Base-by-base conservation (phyloP, 106 monocot species). In the Phalaenopsis aphrodite region DNA sequence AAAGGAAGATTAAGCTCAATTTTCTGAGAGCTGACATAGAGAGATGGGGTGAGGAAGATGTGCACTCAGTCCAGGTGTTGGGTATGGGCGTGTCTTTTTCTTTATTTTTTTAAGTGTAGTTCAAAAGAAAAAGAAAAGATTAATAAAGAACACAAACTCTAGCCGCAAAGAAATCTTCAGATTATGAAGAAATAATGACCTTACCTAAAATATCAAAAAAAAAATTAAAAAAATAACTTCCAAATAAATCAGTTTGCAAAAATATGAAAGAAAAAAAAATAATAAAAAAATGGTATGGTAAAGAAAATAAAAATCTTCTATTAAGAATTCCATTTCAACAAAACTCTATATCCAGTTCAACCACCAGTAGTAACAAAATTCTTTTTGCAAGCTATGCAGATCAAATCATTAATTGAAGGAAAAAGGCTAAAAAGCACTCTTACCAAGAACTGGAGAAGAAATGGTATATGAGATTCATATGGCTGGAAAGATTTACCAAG, bases 401-500 rank as follows among this genome's bases (percentile, higher is more conserved):
- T 43, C 15, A 74, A 74, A 8, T 18, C 61, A 61, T 19, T 45
- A 45, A 9, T 0, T 19, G 5, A 6, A 45, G 7, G 14, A 19
- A 16, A 42, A 43, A 42, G 14, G 8, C 68, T 37, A 42, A 73
- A 52, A 55, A 52, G 30, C 37, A 55, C 5, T 42, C 92, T 87
- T 87, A 98, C 98, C 94, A 98, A 69, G 85, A 98, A 98, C 24
- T 94, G 98, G 56, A 98, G 98, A 65, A 92, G 92, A 84, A 87
- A 98, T n/a, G 98, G 94, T 76, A 98, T 88, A 73, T 98, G 98
- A 56, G 98, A 89, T 81, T 98, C 98, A 87, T 89, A 89, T 43
- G 98, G 94, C 88, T 98, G 98, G 72, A 98, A 87, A 17, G 42
- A 78, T 88, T 77, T 86, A 78, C 84, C 85, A 75, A 93, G 81